Evolutionary conservation across 1,139 yeast species (phyloP).

Genomic region (Scheffersomyces stambukii): DNA sequence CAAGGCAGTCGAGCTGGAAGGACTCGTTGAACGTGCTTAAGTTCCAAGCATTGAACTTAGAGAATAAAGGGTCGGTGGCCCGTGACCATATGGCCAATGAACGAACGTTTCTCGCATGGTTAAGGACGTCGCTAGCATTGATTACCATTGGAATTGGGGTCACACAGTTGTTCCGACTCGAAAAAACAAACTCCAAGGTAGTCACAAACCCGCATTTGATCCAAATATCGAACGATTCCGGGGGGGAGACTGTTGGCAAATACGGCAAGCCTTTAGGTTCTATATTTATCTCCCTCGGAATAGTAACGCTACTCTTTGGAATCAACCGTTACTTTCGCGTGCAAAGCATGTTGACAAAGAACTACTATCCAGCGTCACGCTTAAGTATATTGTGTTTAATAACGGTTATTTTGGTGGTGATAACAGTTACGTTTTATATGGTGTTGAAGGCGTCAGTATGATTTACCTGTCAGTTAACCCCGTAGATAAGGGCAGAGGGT

Average conservation of each 20-base stretch:
- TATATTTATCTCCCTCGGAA: slow-evolving; percentile 32
- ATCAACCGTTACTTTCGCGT: slow-evolving; percentile 32
- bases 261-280: slow-evolving; percentile 38
- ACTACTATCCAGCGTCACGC: slow-evolving; percentile 29
- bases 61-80: slow-evolving; percentile 46
- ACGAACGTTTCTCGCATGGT: slow-evolving; percentile 74
- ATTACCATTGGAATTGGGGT: slow-evolving; percentile 41
- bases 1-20: slow-evolving; percentile 1
- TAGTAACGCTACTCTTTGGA: slow-evolving; percentile 31
- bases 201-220: slow-evolving; percentile 10
- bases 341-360: slow-evolving; percentile 22
- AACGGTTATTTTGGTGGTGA: slow-evolving; percentile 16
- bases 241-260: slow-evolving; percentile 11
- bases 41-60: slow-evolving; percentile 28
- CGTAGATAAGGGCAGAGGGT: too few relatives aligned
- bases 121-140: slow-evolving; percentile 52
- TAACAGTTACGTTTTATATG: slow-evolving; percentile 21
- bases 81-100: slow-evolving; percentile 68
- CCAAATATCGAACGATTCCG: slow-evolving; percentile 6
- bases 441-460: slow-evolving; percentile 14
- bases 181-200: slow-evolving; percentile 19
- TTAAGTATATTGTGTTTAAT: slow-evolving; percentile 19
- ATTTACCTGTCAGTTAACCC: too few relatives aligned
- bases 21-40: slow-evolving; percentile 6
- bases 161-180: slow-evolving; percentile 38